phyloP scores from a whole-genome alignment of 2,329 filamentous ascomycete genomes.

The Phyllosticta citrichinensis region DNA sequence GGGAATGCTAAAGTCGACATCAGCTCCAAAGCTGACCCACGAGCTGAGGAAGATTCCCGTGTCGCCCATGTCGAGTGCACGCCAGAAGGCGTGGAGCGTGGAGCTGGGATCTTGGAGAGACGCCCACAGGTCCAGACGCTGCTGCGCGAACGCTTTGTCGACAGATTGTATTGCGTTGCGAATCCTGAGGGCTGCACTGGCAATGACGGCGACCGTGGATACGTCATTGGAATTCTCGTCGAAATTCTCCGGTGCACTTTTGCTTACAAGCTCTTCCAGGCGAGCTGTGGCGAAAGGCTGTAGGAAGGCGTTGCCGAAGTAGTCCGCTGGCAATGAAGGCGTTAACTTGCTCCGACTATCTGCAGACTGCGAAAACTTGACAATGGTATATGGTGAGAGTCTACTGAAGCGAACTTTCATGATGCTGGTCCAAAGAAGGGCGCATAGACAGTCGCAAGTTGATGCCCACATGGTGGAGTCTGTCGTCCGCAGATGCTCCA shows the following conservation, averaged over 20 bases:
- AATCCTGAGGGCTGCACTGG: neutral
- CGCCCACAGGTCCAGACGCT: neutral
- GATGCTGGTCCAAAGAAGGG: neutral
- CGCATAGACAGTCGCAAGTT: neutral
- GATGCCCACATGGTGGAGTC: neutral
- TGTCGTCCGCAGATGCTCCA: neutral
- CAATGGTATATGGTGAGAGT: neutral
- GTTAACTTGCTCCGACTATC: neutral
- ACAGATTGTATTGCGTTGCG: neutral
- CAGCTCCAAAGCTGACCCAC: neutral
- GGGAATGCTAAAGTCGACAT: neutral
- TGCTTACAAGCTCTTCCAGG: neutral
- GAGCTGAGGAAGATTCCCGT: constrained; percentile 2
- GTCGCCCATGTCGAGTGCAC: neutral
- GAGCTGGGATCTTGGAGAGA: neutral
- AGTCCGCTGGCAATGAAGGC: neutral
- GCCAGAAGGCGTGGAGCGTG: neutral
- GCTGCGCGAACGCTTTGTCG: neutral
- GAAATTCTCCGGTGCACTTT: neutral
- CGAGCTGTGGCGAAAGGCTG: neutral
- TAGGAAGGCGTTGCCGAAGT: neutral
- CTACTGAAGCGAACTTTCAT: neutral
- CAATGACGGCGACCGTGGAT: neutral
- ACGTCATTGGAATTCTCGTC: neutral
- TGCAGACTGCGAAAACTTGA: neutral